Conservation (phyloP, 345 rosid species). For the Aegle marmelos region DNA sequence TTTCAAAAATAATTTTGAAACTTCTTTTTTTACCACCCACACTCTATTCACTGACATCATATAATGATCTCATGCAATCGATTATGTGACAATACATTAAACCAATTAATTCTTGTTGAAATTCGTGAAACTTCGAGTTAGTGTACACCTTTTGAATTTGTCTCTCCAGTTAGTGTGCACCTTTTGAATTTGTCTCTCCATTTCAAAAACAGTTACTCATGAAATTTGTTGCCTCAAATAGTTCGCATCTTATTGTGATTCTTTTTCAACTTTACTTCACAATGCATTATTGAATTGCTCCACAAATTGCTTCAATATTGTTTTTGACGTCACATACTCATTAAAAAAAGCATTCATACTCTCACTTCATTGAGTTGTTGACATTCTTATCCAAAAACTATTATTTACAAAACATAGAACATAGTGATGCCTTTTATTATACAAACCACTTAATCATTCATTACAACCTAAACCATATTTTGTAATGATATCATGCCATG, state of each 20-base stretch:
- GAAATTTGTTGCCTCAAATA: background rate
- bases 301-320: too few relatives aligned
- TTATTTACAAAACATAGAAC: background rate
- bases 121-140: background rate
- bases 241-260: background rate
- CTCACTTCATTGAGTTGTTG: too few relatives aligned
- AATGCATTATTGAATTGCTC: background rate
- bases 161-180: too few relatives aligned
- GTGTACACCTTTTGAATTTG: background rate
- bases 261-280: background rate
- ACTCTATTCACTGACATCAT: background rate
- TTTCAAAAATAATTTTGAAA: background rate
- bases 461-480: too few relatives aligned
- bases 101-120: background rate
- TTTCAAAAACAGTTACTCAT: background rate
- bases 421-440: too few relatives aligned
- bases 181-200: background rate
- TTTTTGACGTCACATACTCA: too few relatives aligned
- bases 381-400: fast-evolving
- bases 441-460: too few relatives aligned
- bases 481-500: too few relatives aligned
- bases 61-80: background rate
- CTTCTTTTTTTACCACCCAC: background rate
- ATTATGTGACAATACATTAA: background rate
- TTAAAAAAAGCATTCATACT: too few relatives aligned